Percentiles rank a stretch among this genome's conserved stretches.
Conservation (phyloP, 2,329 filamentous ascomycete genomes). For the Alternaria panax region DNA sequence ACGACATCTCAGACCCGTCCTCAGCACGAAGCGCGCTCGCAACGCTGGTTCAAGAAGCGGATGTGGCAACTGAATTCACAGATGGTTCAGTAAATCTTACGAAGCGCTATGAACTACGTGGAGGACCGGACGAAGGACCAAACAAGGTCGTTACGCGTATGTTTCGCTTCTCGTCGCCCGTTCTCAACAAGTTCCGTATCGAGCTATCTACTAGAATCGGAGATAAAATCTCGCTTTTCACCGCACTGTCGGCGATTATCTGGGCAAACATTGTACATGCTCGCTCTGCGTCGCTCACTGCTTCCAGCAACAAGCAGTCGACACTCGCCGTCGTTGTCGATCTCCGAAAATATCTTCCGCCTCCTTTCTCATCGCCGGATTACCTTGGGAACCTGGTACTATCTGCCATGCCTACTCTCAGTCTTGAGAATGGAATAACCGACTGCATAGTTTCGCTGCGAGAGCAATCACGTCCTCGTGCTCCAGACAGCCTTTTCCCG, state of each 20-base stretch:
- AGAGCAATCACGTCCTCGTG: background rate
- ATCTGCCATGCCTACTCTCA: background rate
- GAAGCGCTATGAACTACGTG: background rate
- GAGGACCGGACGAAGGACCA: background rate
- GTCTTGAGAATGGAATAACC: background rate
- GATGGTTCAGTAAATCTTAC: background rate
- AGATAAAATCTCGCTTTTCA: background rate
- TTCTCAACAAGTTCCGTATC: background rate
- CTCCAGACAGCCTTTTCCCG: background rate
- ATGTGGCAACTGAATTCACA: background rate
- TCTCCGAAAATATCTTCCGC: background rate
- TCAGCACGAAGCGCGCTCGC: conserved; percentile 6
- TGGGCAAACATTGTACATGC: conserved; percentile 9
- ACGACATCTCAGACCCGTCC: background rate
- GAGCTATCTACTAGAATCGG: background rate
- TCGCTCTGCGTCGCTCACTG: background rate
- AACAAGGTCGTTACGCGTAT: conserved; percentile 16
- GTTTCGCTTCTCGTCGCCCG: conserved; percentile 7
- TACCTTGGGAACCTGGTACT: conserved; percentile 10
- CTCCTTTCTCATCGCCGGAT: conserved; percentile 3
- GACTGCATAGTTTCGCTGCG: background rate
- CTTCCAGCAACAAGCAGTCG: conserved; percentile 4
- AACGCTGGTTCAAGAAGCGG: background rate
- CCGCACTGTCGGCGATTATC: conserved; percentile 1
- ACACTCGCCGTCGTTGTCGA: conserved; percentile 6